Base-by-base conservation (phyloP, 2,329 filamentous ascomycete genomes). In the Chalaropsis ovoidea region DNA sequence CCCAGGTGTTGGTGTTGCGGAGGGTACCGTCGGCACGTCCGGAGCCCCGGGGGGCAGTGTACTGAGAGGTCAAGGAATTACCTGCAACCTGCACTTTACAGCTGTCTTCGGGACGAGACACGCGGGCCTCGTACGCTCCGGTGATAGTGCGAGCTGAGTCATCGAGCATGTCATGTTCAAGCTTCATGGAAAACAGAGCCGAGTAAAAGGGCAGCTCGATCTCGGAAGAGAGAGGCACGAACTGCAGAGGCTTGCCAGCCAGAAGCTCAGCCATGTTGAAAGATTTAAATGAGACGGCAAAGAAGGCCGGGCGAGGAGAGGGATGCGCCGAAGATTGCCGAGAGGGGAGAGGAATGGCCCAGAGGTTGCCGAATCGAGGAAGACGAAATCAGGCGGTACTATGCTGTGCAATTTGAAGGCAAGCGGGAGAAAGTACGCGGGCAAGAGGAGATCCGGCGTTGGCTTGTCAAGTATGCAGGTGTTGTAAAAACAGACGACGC, bases 141-240 rank as follows among this genome's bases (percentile, higher is more conserved):
- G 95, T 81, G 2, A 97, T 82, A 68, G 87, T 86, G 56, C 93
- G 88, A 27, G 91, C 89, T 10, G 92, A 95, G 75, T 95, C 93
- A 77, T 96, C 89, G 63, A 99, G 89, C 77, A 92, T 96, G 78
- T 96, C 94, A 81, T 95, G 87, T 75, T 97, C 91, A 74, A 99
- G 90, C 77, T 99, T 99, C 70, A 88, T 88, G 5, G 87, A 85
- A 67, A 95, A 94, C n/a, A 99, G 83, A 4, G 90, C 87, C 58
- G 89, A 88, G 74, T 96, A 99, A 76, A 99, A 99, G 56, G 91
- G 90, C 54, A 97, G 81, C 74, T 99, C 94, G 73, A 97, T 91
- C 77, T 96, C 90, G 61, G 93, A 96, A 49, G 87, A 84, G 80
- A 96, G 97, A 0, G 93, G 87, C 68, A 90, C 90, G 76, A 92